A percentile compares a stretch with the other conserved stretches of the same genome.
These are phyloP conservation scores for Allium cepa DNA, from an alignment of 106 monocot species.

Conservation along the genomic window DNA sequence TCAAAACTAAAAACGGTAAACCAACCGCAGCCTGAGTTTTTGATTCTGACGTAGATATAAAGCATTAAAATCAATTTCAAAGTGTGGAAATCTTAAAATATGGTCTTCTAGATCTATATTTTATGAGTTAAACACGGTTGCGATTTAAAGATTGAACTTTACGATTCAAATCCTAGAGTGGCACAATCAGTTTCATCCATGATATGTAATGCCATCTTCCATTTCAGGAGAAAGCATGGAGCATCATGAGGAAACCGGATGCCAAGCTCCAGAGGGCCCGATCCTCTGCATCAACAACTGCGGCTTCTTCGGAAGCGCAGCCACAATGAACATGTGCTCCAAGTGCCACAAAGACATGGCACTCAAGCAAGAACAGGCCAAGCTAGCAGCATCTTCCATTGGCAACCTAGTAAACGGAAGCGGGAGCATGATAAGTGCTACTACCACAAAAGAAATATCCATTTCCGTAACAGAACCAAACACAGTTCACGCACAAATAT, in stretches of 20 bases:
- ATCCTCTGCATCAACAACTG: slow-evolving; percentile 69
- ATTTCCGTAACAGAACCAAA: slow-evolving; percentile 12
- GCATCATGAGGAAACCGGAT: slow-evolving; percentile 54
- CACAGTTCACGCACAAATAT: not conserved
- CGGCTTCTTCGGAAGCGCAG: slow-evolving; percentile 64
- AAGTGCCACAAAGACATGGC: slow-evolving; percentile 61
- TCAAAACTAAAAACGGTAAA: no score
- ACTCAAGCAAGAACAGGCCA: slow-evolving; percentile 35
- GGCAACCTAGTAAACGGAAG: slow-evolving; percentile 35
- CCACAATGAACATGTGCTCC: slow-evolving; percentile 75
- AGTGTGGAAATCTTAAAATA: no score
- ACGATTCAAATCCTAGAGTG: no score
- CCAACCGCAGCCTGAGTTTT: no score
- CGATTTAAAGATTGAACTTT: no score
- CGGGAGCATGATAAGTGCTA: slow-evolving; percentile 16
- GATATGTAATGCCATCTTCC: no score
- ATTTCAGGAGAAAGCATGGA: slow-evolving; percentile 22
- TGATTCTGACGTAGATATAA: no score
- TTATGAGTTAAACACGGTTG: no score
- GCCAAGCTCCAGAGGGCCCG: slow-evolving; percentile 47
- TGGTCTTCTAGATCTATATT: no score
- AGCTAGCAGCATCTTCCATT: slow-evolving; percentile 37
- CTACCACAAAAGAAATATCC: slow-evolving; percentile 8
- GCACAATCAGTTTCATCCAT: no score
- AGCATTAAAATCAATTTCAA: no score